A percentile compares a stretch with the other conserved stretches of the same genome.
phyloP scores from a whole-genome alignment of 208 protist genomes.

The Eutreptiella sp. region DNA sequence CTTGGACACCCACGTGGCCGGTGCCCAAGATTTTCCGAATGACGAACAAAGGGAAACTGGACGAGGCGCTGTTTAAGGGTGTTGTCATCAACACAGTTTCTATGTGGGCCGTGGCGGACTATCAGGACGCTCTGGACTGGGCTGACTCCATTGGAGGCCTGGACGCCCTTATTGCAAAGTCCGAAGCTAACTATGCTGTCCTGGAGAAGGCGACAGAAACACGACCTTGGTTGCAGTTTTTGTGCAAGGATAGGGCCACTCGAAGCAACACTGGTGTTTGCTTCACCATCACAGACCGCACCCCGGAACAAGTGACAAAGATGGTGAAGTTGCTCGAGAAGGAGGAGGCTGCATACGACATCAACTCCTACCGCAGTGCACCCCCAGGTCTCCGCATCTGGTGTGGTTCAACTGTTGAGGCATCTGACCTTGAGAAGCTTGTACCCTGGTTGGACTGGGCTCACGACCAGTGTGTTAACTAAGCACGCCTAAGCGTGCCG shows the following conservation, averaged over 20 bases:
- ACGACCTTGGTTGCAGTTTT: no score
- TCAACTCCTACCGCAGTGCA: slow-evolving; percentile 39
- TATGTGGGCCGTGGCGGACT: slow-evolving; percentile 43
- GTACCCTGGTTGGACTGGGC: no score
- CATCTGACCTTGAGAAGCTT: not conserved
- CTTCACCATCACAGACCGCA: no score
- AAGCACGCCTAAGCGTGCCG: no score
- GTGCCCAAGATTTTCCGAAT: slow-evolving; percentile 44
- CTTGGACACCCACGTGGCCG: slow-evolving; percentile 28
- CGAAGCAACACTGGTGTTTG: no score
- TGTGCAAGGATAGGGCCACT: no score
- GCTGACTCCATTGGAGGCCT: slow-evolving; percentile 30
- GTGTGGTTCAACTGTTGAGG: slow-evolving; percentile 30
- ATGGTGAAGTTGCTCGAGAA: slow-evolving; percentile 29
- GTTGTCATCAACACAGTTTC: slow-evolving; percentile 46
- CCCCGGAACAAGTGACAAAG: no score
- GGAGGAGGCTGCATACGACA: slow-evolving; percentile 43
- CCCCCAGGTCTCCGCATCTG: slow-evolving; percentile 42
- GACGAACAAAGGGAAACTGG: slow-evolving; percentile 19
- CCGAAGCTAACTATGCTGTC: slow-evolving; percentile 9
- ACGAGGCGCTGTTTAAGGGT: slow-evolving; percentile 33
- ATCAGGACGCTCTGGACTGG: slow-evolving; percentile 42
- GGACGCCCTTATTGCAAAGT: slow-evolving; percentile 9
- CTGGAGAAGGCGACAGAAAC: no score
- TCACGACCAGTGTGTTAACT: no score